phyloP scores from a whole-genome alignment of 2,329 filamentous ascomycete genomes.

The Alternaria longipes region DNA sequence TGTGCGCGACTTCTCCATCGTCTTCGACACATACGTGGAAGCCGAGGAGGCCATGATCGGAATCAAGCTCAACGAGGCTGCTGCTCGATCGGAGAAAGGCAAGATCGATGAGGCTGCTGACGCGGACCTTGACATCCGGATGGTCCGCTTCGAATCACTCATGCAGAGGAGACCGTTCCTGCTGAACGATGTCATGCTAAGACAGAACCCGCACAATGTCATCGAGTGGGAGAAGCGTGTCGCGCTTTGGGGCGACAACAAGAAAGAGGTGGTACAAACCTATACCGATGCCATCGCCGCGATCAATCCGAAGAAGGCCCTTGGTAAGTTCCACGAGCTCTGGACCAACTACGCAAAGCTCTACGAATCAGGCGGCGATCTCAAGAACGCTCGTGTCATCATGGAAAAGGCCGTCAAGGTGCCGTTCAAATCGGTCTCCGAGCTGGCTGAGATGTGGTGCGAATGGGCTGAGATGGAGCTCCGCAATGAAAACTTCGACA shows the following conservation, averaged over 20 bases:
- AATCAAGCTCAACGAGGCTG: constrained; percentile 87
- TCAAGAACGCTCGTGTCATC: constrained; percentile 86
- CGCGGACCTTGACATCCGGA: constrained; percentile 92
- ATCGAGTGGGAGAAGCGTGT: constrained; percentile 97
- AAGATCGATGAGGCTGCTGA: constrained; percentile 83
- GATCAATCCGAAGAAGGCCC: constrained; percentile 91
- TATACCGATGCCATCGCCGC: constrained; percentile 94
- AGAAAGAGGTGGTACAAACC: constrained; percentile 87
- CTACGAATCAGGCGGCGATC: constrained; percentile 87
- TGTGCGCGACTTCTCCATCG: constrained; percentile 93
- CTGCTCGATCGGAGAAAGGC: constrained; percentile 79
- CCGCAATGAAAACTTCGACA: constrained; percentile 93
- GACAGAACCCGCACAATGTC: constrained; percentile 96
- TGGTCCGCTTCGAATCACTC: constrained; percentile 97
- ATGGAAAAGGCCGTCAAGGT: constrained; percentile 99
- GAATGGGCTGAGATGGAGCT: constrained; percentile 99
- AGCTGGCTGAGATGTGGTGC: constrained; percentile 98
- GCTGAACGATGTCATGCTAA: constrained; percentile 91
- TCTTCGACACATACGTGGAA: constrained; percentile 96
- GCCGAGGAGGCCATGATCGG: constrained; percentile 97
- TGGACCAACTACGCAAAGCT: constrained; percentile 98
- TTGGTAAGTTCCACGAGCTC: constrained; percentile 91
- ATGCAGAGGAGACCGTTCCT: constrained; percentile 98
- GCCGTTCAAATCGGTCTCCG: constrained; percentile 95
- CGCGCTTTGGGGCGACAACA: constrained; percentile 94